A percentile compares a stretch with the other conserved stretches of the same genome.
These are phyloP conservation scores for Passiflora organensis DNA, from an alignment of 345 rosid genomes.

Conservation along the genomic window DNA sequence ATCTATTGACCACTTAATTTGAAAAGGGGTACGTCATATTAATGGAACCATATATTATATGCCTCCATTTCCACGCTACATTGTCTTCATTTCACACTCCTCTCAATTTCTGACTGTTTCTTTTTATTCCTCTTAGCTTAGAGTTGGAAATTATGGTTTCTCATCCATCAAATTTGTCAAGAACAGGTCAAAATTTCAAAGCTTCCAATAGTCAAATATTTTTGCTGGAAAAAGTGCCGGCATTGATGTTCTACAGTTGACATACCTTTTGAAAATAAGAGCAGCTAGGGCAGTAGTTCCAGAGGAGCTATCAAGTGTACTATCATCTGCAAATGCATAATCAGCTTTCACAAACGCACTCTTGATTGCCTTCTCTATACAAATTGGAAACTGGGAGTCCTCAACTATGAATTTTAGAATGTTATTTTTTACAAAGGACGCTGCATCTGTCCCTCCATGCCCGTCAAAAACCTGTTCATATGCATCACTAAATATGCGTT, in stretches of 20 bases:
- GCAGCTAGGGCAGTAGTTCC: conserved; percentile 93
- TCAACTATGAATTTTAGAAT: conserved; percentile 70
- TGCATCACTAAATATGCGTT: conserved; percentile 13
- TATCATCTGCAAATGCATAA: conserved; percentile 81
- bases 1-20: no score
- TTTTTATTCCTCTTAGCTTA: no score
- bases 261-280: conserved; percentile 69
- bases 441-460: conserved; percentile 96
- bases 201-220: no score
- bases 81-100: no score
- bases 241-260: neutral
- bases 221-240: no score
- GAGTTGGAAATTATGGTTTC: no score
- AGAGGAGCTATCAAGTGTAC: conserved; percentile 85
- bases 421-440: conserved; percentile 63
- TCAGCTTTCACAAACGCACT: conserved; percentile 83
- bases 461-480: conserved; percentile 87
- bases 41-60: no score
- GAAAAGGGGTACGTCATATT: no score
- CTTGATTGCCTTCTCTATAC: conserved; percentile 68
- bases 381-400: conserved; percentile 73
- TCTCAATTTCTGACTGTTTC: no score
- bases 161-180: no score
- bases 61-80: no score
- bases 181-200: no score